phyloP scores from a whole-genome alignment of 108 stramenopile genomes.

The Skeletonema menzelii region DNA sequence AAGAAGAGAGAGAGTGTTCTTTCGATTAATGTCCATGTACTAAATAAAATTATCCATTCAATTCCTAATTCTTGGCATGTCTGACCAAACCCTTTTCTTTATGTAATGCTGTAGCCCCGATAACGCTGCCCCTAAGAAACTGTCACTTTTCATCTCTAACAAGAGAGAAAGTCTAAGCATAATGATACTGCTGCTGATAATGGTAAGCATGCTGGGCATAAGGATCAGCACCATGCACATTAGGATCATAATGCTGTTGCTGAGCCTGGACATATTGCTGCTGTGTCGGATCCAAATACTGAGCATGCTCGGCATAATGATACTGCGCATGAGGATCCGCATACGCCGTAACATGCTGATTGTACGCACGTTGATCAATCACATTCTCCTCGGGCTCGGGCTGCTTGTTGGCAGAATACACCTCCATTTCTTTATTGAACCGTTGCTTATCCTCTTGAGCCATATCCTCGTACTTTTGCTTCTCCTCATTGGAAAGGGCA shows the following conservation, averaged over 20 bases:
- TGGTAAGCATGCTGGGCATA: constrained; percentile 43
- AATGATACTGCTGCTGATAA: constrained; percentile 48
- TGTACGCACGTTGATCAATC: constrained; percentile 13
- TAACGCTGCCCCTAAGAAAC: not conserved
- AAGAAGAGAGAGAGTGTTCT: not conserved
- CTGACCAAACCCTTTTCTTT: not conserved
- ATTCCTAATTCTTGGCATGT: not conserved
- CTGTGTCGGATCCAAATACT: not conserved
- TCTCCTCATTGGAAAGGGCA: constrained; percentile 78
- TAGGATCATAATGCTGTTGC: constrained; percentile 28
- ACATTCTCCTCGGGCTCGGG: constrained; percentile 8
- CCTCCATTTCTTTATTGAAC: constrained; percentile 89
- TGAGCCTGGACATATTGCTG: not conserved
- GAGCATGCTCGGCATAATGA: constrained; percentile 1
- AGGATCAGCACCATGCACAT: constrained; percentile 29
- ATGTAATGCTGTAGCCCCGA: not conserved
- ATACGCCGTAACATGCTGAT: constrained; percentile 1
- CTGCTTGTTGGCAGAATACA: constrained; percentile 55
- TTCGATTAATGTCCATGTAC: not conserved
- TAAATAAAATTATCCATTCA: constrained; percentile 7
- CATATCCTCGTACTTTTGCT: constrained; percentile 84
- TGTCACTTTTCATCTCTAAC: not conserved
- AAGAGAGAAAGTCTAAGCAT: constrained; percentile 11
- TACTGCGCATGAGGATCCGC: constrained; percentile 26
- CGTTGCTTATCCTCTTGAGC: constrained; percentile 86